phyloP scores from a whole-genome alignment of 805 yeast genomes.

The Diddensiella transvaalensis region DNA sequence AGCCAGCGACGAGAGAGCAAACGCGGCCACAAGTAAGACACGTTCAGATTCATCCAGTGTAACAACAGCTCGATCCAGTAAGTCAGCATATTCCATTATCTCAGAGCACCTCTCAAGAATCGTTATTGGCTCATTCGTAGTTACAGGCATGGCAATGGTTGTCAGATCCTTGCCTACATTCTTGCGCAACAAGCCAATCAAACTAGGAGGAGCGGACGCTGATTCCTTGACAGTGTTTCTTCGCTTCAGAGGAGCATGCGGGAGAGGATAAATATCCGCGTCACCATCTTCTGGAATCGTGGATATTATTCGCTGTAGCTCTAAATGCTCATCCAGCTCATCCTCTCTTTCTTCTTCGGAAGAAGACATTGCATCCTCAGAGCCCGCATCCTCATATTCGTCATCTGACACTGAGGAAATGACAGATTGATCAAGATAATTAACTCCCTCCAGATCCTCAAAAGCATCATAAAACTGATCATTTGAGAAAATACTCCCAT shows the following conservation, averaged over 20 bases:
- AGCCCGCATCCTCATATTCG: conserved; percentile 20
- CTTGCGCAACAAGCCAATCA: conserved; percentile 74
- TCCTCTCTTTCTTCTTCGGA: conserved; percentile 17
- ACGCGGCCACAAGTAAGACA: conserved; percentile 67
- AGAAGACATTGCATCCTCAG: conserved; percentile 11
- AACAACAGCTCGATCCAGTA: conserved; percentile 62
- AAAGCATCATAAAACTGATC: conserved; percentile 24
- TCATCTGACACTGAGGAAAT: conserved; percentile 8
- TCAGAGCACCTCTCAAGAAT: conserved; percentile 79
- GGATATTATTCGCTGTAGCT: conserved; percentile 2
- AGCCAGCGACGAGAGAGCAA: conserved; percentile 74
- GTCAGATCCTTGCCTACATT: conserved; percentile 86
- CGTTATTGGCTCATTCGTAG: conserved; percentile 87
- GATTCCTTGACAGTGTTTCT: conserved; percentile 55
- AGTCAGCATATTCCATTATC: conserved; percentile 65
- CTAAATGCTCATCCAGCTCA: conserved; percentile 18
- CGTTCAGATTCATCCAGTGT: conserved; percentile 52
- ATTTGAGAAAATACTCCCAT: conserved; percentile 21
- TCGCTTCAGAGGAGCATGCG: conserved; percentile 46
- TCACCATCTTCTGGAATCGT: conserved; percentile 7
- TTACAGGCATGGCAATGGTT: conserved; percentile 87
- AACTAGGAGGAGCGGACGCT: conserved; percentile 71
- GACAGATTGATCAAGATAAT: conserved; percentile 18
- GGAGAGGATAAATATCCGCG: conserved; percentile 61
- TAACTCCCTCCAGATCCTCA: conserved; percentile 22